Conservation (phyloP, 805 yeast species). For the Saturnispora hagleri region DNA sequence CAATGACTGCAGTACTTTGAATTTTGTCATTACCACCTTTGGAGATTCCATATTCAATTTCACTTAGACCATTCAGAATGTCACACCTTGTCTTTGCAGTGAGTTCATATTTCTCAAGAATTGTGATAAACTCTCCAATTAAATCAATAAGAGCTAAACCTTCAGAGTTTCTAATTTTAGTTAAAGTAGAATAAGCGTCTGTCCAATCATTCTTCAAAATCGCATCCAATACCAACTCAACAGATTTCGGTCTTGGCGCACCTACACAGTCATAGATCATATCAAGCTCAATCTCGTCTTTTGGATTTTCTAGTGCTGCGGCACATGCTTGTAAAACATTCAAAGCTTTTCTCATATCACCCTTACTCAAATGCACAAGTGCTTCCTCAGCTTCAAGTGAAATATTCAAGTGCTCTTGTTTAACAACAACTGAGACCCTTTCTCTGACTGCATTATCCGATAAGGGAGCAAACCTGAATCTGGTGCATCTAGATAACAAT, state of each 20-base stretch:
- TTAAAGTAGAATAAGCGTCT: conserved; percentile 58
- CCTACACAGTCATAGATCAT: conserved; percentile 94
- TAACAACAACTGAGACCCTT: conserved; percentile 60
- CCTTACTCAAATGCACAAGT: conserved; percentile 65
- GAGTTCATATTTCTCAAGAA: conserved; percentile 61
- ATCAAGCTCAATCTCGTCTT: conserved; percentile 51
- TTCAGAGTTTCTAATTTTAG: conserved; percentile 53
- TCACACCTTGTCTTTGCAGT: conserved; percentile 50
- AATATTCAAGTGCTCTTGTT: conserved; percentile 55
- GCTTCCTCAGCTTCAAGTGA: conserved; percentile 53
- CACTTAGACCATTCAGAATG: conserved; percentile 65
- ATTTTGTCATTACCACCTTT: conserved; percentile 89
- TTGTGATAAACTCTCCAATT: conserved; percentile 64
- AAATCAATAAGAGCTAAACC: conserved; percentile 90
- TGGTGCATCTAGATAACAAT: conserved; percentile 83
- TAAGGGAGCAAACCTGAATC: conserved; percentile 88
- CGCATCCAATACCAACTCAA: conserved; percentile 65
- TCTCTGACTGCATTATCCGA: conserved; percentile 55
- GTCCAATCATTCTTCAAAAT: conserved; percentile 85
- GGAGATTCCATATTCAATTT: conserved; percentile 83
- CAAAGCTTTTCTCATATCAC: conserved; percentile 94
- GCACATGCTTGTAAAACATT: conserved; percentile 92
- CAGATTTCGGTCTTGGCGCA: conserved; percentile 84
- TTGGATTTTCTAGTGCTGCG: conserved; percentile 49
- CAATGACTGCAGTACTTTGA: conserved; percentile 84